phyloP scores from a whole-genome alignment of 495 filamentous ascomycete genomes.

The Aspergillus avenaceus region DNA sequence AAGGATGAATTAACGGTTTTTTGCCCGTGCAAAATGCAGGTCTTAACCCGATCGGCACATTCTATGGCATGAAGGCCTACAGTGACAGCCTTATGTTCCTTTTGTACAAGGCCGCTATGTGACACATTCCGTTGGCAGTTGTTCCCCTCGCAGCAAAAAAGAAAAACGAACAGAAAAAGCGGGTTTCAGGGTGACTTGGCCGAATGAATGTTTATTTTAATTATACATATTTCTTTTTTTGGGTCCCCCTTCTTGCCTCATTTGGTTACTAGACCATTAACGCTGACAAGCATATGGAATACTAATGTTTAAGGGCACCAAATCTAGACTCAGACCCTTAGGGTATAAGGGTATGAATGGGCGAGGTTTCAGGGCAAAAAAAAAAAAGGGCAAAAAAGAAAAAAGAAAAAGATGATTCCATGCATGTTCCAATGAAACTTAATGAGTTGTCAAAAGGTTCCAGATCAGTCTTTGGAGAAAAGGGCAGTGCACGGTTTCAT shows the following conservation, averaged over 20 bases:
- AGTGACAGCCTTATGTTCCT: conserved; percentile 13
- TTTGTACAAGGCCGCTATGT: conserved; percentile 11
- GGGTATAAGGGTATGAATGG: too few species aligned
- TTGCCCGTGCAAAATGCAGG: conserved; percentile 14
- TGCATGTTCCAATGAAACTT: not conserved
- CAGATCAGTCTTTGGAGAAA: not conserved
- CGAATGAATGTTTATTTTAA: not conserved
- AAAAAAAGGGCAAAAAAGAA: too few species aligned
- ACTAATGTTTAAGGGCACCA: not conserved
- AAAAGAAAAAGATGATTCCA: too few species aligned
- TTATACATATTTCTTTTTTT: not conserved
- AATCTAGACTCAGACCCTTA: not conserved
- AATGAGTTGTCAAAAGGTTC: not conserved
- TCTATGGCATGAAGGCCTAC: conserved; percentile 12
- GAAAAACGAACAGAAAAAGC: too few species aligned
- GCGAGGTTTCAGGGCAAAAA: too few species aligned
- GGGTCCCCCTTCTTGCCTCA: not conserved
- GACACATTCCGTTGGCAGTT: conserved; percentile 17
- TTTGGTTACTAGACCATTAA: too few species aligned
- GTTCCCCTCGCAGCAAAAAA: conserved; percentile 5
- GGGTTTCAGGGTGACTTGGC: conserved; percentile 5
- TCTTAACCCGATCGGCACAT: conserved; percentile 12
- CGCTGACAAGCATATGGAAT: too few species aligned
- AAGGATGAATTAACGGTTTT: conserved; percentile 8
- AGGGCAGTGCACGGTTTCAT: not conserved